Evolutionary conservation across 225 moss, liverwort and hornwort genomes (phyloP), one percentile per base, ranked within the genome.

Genomic region (Antitrichia curtipendula): DNA sequence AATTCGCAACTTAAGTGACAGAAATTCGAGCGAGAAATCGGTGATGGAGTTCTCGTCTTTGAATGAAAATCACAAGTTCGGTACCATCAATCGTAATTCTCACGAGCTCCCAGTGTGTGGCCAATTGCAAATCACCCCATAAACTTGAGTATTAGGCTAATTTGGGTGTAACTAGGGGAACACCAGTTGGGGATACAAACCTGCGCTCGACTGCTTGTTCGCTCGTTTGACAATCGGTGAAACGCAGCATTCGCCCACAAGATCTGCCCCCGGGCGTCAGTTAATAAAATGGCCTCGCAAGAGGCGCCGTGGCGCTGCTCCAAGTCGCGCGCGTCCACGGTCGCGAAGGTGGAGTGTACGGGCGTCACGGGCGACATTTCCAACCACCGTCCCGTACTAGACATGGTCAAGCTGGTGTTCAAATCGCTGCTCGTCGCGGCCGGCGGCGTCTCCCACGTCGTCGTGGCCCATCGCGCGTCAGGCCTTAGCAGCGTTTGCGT

Each of bases 241-340:
- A 91, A 95, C 12, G 93, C 94, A 60, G 89, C 77, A 75, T 96
- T 96, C 5, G 88, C 87, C 96, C 96, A 96, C 81, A 96, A 61
- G 10, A 91, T 65, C 72, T 82, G 86, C 22, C 78, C 91, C 25
- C 43, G 29, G 23, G 79, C 66, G 86, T 91, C 93, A 13, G 91
- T 88, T 8, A 96, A 77, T 86, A 96, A 87, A 62, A 95, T 78
- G 60, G 96, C 93, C 84, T 96, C 96, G 32, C 88, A 86, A 9
- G 92, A 93, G 7, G 71, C 50, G 32, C 85, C 90, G 53, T 96
- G 93, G 16, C 73, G 84, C 76, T 93, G 90, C 81, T 96, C 96
- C 94, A 96, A 78, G 53, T 91, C 81, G 6, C 58, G 71, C 32
- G 70, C 77, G 72, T 93, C 88, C 63, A 90, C 56, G 29, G 29